Percentiles rank a stretch among this genome's conserved stretches.
phyloP scores from a whole-genome alignment of 805 yeast species.

The Priceomyces haplophilus region DNA sequence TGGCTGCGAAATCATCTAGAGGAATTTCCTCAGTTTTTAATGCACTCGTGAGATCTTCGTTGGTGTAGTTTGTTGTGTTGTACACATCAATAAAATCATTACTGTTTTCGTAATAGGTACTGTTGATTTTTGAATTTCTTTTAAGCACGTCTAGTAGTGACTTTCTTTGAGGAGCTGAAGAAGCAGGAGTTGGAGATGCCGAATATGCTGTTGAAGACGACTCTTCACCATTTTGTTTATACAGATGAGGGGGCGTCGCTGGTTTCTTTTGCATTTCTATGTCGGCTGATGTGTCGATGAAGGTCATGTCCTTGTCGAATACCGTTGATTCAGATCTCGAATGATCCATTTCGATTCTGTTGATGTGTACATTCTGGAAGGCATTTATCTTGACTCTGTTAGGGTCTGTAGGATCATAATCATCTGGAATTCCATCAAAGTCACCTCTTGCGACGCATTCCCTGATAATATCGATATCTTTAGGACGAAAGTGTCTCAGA shows the following conservation, averaged over 20 bases:
- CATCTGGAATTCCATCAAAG: constrained; percentile 59
- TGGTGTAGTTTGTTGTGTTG: constrained; percentile 24
- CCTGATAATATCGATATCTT: constrained; percentile 69
- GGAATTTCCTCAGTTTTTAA: constrained; percentile 52
- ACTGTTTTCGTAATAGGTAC: constrained; percentile 21
- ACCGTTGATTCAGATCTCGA: constrained; percentile 3
- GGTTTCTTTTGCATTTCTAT: neutral
- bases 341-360: constrained; percentile 16
- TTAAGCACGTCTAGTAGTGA: constrained; percentile 32
- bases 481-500: constrained; percentile 53
- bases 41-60: constrained; percentile 30
- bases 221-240: neutral
- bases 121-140: constrained; percentile 27
- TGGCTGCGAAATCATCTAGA: constrained; percentile 38
- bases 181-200: neutral
- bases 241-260: neutral
- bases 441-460: constrained; percentile 69
- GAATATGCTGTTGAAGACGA: neutral
- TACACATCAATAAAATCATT: constrained; percentile 32
- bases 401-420: constrained; percentile 82
- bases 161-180: constrained; percentile 20
- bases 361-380: constrained; percentile 25
- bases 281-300: constrained; percentile 3
- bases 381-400: constrained; percentile 52
- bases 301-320: constrained; percentile 1